Base-by-base conservation (phyloP, 2,329 filamentous ascomycete genomes). In the Onygenales sp. region DNA sequence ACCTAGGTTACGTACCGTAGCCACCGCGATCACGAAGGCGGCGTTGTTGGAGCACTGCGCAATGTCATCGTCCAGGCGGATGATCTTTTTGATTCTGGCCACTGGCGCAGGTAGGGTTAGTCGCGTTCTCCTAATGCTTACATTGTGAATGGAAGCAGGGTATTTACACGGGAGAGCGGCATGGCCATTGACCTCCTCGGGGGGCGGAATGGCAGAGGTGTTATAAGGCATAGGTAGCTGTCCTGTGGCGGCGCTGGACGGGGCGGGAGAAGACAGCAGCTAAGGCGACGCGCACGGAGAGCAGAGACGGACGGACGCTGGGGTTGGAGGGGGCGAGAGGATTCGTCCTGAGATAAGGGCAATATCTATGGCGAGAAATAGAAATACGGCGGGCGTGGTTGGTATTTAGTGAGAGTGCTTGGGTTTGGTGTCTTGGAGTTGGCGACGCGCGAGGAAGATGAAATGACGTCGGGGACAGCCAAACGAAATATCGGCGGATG, bases 81-180 rank as follows among this genome's bases (percentile, higher is more conserved):
- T 88, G 67, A 98, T 95, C 74, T 95, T 95, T 74, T 96, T 96
- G 55, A 98, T 88, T 63, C 93, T 83, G 14, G 93, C 88, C 53
- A 97, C 93, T 97, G 63, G 42, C 45, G 14, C 11, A 47, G 10
- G 7, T 14, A 14, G 32, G 5, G 4, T 43, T 46, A 55, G 54
- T 37, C n/a, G 31, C 14, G 31, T 52, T 39, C 37, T 34, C 13
- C 13, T 27, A 27, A 27, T 27, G 21, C 3, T 47, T 47, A 6
- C 31, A 37, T n/a, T 39, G 43, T 39, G 32, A 17, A 6, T 37
- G 14, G 39, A 31, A 34, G 44, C 54, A 11, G 27, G 17, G 17
- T 17, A 44, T 6, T 71, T 76, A 95, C 92, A 77, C 7, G 92
- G 92, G 34, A 97, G 81, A 60, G 88, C 86, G 21, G 87, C 87